phyloP scores from a whole-genome alignment of 495 filamentous ascomycete genomes.

The Aspergillus cristatus region DNA sequence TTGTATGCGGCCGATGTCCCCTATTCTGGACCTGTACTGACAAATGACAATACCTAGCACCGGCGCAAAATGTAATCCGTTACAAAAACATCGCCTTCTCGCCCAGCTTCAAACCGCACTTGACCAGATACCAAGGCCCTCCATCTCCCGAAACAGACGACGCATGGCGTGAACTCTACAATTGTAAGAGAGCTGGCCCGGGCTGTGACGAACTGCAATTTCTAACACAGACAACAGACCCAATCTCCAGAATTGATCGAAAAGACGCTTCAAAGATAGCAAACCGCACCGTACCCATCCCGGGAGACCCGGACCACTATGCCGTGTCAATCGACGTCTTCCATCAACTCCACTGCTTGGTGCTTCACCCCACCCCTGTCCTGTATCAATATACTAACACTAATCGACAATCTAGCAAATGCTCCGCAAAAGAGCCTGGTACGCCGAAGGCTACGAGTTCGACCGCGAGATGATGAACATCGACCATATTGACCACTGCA shows the following conservation, averaged over 20 bases:
- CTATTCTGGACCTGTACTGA: no score
- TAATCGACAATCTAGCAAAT: background rate
- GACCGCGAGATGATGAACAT: background rate
- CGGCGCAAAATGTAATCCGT: background rate
- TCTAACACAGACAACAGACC: no score
- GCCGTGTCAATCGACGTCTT: slow-evolving; percentile 38
- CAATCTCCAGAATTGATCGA: no score
- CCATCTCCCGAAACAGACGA: background rate
- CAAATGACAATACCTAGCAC: background rate
- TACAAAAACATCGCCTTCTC: background rate
- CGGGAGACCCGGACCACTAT: slow-evolving; percentile 1
- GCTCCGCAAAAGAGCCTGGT: background rate
- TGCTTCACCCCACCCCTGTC: background rate
- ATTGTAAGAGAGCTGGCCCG: background rate
- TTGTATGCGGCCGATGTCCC: no score
- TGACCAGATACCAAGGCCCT: background rate
- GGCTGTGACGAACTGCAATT: no score
- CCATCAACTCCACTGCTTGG: slow-evolving; percentile 39
- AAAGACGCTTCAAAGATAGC: slow-evolving; percentile 1
- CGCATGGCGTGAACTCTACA: background rate
- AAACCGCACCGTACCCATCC: slow-evolving; percentile 10
- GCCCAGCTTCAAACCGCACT: background rate
- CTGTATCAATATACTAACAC: background rate
- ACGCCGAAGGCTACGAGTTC: background rate
- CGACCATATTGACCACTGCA: slow-evolving; percentile 7